Percentiles rank a stretch among this genome's conserved stretches.
Evolutionary conservation across 2,329 filamentous ascomycete species (phyloP).

Genomic region (Metarhizium sp.): DNA sequence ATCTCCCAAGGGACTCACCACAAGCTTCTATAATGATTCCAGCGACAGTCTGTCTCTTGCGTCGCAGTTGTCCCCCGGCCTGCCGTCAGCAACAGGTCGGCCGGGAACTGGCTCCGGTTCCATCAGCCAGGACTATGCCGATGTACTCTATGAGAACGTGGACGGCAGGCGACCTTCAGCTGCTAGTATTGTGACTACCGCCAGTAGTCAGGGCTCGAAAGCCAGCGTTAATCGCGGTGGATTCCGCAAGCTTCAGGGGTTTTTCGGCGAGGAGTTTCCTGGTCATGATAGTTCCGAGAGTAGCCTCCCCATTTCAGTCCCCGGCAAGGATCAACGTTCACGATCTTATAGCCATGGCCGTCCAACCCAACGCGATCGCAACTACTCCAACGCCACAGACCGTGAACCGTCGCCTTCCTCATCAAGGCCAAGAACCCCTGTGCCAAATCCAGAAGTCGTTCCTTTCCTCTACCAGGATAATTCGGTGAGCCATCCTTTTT

Average conservation of each 20-base stretch:
- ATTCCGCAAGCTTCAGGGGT: slow-evolving; percentile 76
- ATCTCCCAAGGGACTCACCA: slow-evolving; percentile 30
- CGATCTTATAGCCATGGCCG: slow-evolving; percentile 53
- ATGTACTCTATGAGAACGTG: slow-evolving; percentile 44
- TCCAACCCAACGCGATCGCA: slow-evolving; percentile 58
- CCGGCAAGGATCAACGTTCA: slow-evolving; percentile 50
- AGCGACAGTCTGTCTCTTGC: slow-evolving; percentile 55
- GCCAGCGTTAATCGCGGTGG: slow-evolving; percentile 60
- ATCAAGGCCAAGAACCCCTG: slow-evolving; percentile 73
- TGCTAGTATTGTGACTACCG: slow-evolving; percentile 68
- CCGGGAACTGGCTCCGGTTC: slow-evolving; percentile 7
- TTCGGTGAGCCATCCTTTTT: slow-evolving; percentile 42
- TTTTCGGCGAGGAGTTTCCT: slow-evolving; percentile 86
- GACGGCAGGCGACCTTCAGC: slow-evolving; percentile 80
- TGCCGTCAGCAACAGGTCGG: slow-evolving; percentile 39
- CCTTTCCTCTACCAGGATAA: slow-evolving; percentile 91
- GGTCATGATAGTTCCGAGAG: slow-evolving; percentile 66
- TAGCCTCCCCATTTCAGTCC: slow-evolving; percentile 42
- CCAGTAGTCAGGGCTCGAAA: slow-evolving; percentile 78
- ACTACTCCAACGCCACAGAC: slow-evolving; percentile 70
- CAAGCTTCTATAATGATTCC: slow-evolving; percentile 67
- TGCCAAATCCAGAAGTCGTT: slow-evolving; percentile 85
- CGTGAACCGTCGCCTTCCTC: slow-evolving; percentile 66
- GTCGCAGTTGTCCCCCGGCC: slow-evolving; percentile 62
- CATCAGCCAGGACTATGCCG: slow-evolving; percentile 46